These are phyloP conservation scores for Daldinia decipiens DNA, from an alignment of 495 filamentous ascomycete species.

Conservation along the genomic window DNA sequence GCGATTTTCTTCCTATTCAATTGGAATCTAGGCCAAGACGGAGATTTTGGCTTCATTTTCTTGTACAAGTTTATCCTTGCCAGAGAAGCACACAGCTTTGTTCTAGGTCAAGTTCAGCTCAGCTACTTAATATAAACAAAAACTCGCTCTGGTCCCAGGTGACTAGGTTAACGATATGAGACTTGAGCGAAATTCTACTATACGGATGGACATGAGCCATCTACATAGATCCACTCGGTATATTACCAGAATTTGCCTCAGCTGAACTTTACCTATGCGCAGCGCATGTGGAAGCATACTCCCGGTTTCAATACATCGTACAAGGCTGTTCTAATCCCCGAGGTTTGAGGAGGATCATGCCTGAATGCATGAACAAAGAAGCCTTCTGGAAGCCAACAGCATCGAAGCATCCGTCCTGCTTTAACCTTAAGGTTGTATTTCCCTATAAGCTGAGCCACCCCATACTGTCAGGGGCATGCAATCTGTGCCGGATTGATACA, in stretches of 20 bases:
- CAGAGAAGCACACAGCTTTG: conserved; percentile 3
- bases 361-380: conserved; percentile 33
- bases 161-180: background rate
- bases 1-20: conserved; percentile 21
- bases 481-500: conserved; percentile 18
- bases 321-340: conserved; percentile 14
- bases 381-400: conserved; percentile 35
- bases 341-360: conserved; percentile 31
- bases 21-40: conserved; percentile 18
- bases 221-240: conserved; percentile 21
- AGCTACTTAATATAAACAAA: conserved; percentile 4
- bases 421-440: conserved; percentile 1
- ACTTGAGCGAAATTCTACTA: background rate
- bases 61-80: conserved; percentile 16
- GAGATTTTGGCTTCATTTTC: conserved; percentile 21
- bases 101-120: conserved; percentile 8
- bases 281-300: background rate
- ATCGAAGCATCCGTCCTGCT: conserved; percentile 1
- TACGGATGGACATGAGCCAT: background rate
- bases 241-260: conserved; percentile 16
- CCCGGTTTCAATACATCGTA: conserved; percentile 19
- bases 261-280: conserved; percentile 22
- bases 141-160: background rate
- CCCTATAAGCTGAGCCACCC: conserved; percentile 11
- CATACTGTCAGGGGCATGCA: conserved; percentile 13